A percentile compares a stretch with the other conserved stretches of the same genome.
Evolutionary conservation across 768 basidiomycete genomes (phyloP).

Genomic region (Amanita subjunquillea): DNA sequence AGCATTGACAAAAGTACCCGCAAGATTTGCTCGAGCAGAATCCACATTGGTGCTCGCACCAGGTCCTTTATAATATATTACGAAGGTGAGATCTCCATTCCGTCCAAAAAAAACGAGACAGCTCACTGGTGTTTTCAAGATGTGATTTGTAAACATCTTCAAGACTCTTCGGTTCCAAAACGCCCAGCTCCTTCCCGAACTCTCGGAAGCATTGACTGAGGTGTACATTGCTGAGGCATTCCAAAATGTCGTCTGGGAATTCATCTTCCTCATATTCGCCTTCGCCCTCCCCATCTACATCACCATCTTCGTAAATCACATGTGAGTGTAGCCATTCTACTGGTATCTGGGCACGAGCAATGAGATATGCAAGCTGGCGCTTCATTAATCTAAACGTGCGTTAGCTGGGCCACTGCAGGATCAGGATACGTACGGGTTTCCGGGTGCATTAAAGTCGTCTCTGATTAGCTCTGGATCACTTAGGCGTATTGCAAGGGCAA

Average conservation of each 20-base stretch:
- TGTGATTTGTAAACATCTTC: slow-evolving; percentile 98
- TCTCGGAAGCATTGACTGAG: slow-evolving; percentile 79
- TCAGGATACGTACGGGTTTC: slow-evolving; percentile 58
- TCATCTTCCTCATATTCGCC: slow-evolving; percentile 52
- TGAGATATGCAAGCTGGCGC: slow-evolving; percentile 87
- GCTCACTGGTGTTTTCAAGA: slow-evolving; percentile 76
- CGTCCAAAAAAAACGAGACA: not conserved
- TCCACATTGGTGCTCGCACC: slow-evolving; percentile 71
- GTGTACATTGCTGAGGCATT: slow-evolving; percentile 79
- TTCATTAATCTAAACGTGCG: slow-evolving; percentile 61
- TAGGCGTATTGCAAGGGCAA: slow-evolving; percentile 77
- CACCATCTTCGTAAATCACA: slow-evolving; percentile 37
- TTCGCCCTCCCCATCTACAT: slow-evolving; percentile 36
- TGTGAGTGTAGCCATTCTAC: slow-evolving; percentile 77
- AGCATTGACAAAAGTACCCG: slow-evolving; percentile 96
- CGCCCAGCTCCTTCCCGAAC: slow-evolving; percentile 91
- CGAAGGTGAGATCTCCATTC: not conserved
- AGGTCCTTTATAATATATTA: slow-evolving; percentile 31
- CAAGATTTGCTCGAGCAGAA: slow-evolving; percentile 89
- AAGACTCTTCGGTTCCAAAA: slow-evolving; percentile 78
- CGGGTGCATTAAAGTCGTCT: slow-evolving; percentile 83
- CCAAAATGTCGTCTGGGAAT: slow-evolving; percentile 71
- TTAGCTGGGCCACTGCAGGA: not conserved
- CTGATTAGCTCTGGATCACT: slow-evolving; percentile 72
- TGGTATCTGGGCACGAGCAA: slow-evolving; percentile 87